Evolutionary conservation across 2,329 filamentous ascomycete genomes (phyloP), one percentile per base, ranked within the genome.

Genomic region (Phoma herbarum): DNA sequence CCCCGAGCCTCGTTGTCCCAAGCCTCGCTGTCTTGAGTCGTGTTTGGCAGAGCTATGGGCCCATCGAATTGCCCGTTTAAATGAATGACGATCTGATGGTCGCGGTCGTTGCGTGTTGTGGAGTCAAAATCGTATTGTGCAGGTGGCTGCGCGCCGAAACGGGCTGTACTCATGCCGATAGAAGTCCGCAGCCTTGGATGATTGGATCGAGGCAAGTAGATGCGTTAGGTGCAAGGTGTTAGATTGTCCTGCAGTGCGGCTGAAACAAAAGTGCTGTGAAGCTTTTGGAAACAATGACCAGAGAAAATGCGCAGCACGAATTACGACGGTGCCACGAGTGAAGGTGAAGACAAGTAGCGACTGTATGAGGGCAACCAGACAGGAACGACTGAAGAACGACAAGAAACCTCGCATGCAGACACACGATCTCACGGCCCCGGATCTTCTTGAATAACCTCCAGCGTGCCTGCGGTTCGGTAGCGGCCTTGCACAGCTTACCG

Each of bases 61-160:
- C 59, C 65, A 41, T 70, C 65, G 45, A 69, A 66, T n/a, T 67
- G 46, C 20, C 60, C 67, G 31, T 65, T 67, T 25, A 73, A 66
- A 23, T 71, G 69, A 46, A 73, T 64, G 25, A 66, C 52, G 48
- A 73, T 68, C 29, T 73, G 68, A 20, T 70, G 69, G 41, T 71
- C 66, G 29, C 50, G 59, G 26, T 55, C 46, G 18, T 61, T 52
- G 50, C 50, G 58, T 39, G 43, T 57, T 44, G 52, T 57, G 57
- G 57, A 49, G 22, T 45, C 49, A 20, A 39, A 43, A 3, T 47
- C 51, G 33, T 31, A 26, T 31, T 46, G 46, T 35, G 43, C 26
- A 37, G 55, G 55, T 45, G 48, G 55, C 43, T 39, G 37, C 29
- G 20, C 11, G 39, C 37, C 45, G 18, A 49, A 39, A 35, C 31